These are phyloP conservation scores for Pythium brassicae DNA, from an alignment of 352 stramenopile species.

Conservation along the genomic window DNA sequence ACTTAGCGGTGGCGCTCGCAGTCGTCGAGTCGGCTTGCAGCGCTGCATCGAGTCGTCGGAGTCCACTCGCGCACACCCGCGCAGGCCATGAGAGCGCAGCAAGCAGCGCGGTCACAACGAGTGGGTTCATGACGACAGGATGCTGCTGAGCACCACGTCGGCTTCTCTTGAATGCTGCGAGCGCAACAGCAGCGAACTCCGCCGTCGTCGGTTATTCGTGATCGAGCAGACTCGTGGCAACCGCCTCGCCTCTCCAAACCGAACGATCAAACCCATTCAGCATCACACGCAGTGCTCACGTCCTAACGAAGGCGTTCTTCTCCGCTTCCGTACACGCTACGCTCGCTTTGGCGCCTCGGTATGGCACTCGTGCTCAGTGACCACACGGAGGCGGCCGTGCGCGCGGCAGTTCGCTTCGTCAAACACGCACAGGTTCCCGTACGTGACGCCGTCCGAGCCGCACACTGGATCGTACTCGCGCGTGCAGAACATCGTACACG, in stretches of 20 bases:
- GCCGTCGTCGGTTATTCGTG: too few species aligned
- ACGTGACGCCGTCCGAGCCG: conserved; percentile 26
- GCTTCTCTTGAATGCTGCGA: not conserved
- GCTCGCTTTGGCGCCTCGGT: not conserved
- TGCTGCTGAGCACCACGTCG: not conserved
- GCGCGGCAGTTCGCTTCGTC: conserved; percentile 17
- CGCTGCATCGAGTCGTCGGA: conserved; percentile 1
- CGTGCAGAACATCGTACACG: conserved; percentile 18
- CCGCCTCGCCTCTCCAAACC: too few species aligned
- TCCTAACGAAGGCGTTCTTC: too few species aligned
- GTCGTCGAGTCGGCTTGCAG: too few species aligned
- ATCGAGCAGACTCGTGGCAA: too few species aligned
- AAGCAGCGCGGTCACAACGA: not conserved
- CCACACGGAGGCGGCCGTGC: conserved; percentile 8
- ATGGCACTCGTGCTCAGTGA: conserved; percentile 2
- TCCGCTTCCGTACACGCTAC: not conserved
- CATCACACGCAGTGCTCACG: too few species aligned
- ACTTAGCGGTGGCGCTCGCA: not conserved
- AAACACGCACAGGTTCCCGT: conserved; percentile 23
- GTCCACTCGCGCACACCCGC: not conserved
- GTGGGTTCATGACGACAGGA: not conserved
- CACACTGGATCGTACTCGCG: conserved; percentile 28
- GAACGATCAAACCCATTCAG: too few species aligned
- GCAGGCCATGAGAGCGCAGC: not conserved
- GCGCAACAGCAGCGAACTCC: not conserved